phyloP scores from a whole-genome alignment of 495 filamentous ascomycete species.

The Astrothelium subdiscretum region DNA sequence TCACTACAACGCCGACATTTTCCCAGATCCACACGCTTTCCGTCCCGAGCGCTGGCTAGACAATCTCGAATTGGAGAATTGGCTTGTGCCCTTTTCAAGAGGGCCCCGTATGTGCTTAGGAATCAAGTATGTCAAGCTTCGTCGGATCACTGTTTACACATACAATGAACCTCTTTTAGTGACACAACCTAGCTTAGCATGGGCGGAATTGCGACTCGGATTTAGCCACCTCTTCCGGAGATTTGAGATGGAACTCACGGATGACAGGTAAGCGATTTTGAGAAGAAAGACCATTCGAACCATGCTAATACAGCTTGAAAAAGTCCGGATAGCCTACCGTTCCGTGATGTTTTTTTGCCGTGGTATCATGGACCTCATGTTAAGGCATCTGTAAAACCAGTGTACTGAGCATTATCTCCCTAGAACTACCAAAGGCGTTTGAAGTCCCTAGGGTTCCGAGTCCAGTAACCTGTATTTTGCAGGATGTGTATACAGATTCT shows the following conservation, averaged over 20 bases:
- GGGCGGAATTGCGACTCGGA: neutral
- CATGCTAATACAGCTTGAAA: neutral
- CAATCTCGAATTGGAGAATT: slow-evolving; percentile 10
- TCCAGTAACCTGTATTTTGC: too few relatives aligned
- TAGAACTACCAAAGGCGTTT: too few relatives aligned
- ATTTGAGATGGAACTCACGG: neutral
- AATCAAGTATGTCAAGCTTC: neutral
- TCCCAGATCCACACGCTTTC: slow-evolving; percentile 4
- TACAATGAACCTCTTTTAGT: neutral
- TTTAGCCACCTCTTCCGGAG: neutral
- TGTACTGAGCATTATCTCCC: neutral
- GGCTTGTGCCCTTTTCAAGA: slow-evolving; percentile 19
- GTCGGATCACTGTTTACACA: neutral
- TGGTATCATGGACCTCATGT: neutral
- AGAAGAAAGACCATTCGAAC: neutral
- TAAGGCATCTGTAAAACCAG: neutral
- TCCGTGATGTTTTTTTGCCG: neutral
- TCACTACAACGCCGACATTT: slow-evolving; percentile 6
- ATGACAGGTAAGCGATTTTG: neutral
- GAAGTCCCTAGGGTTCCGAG: too few relatives aligned
- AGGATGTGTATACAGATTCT: too few relatives aligned
- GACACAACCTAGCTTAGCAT: neutral
- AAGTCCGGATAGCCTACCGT: neutral
- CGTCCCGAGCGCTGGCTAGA: slow-evolving; percentile 10
- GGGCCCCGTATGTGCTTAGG: slow-evolving; percentile 20